Percentiles rank a stretch among this genome's conserved stretches.
These are phyloP conservation scores for Lasiodiplodia theobromae DNA, from an alignment of 2,329 filamentous ascomycete genomes.

Conservation along the genomic window DNA sequence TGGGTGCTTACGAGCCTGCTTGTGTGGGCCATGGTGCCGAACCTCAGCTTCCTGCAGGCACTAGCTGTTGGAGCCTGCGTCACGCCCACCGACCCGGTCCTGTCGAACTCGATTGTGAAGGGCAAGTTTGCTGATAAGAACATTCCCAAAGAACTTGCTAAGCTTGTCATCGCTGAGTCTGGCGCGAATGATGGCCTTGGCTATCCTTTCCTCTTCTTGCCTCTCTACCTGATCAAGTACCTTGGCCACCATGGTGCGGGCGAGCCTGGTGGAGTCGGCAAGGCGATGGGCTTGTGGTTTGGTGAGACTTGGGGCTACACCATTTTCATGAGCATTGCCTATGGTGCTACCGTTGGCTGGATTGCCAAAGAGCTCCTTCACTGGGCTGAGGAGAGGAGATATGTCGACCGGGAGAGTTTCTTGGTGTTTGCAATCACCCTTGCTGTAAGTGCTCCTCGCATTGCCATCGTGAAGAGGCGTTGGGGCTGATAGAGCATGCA, in stretches of 20 bases:
- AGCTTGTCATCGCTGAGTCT: constrained; percentile 71
- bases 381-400: constrained; percentile 81
- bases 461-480: background rate
- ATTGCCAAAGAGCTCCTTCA: constrained; percentile 81
- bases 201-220: constrained; percentile 87
- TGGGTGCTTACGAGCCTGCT: constrained; percentile 83
- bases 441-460: constrained; percentile 60
- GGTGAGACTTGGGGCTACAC: constrained; percentile 85
- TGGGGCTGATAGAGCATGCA: constrained; percentile 35
- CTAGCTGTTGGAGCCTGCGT: constrained; percentile 83
- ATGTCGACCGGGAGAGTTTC: constrained; percentile 86
- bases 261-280: constrained; percentile 64
- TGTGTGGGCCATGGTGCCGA: constrained; percentile 77
- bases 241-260: constrained; percentile 61
- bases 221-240: constrained; percentile 83
- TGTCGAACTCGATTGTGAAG: constrained; percentile 91
- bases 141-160: constrained; percentile 80
- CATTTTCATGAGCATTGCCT: constrained; percentile 78
- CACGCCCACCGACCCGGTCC: constrained; percentile 88
- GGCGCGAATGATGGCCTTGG: constrained; percentile 89
- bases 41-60: constrained; percentile 76
- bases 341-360: constrained; percentile 81
- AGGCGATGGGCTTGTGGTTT: constrained; percentile 82
- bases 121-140: constrained; percentile 93
- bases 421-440: constrained; percentile 85